Evolutionary conservation across 2,329 filamentous ascomycete species (phyloP).

Genomic region (Sclerotiophoma versabilis): DNA sequence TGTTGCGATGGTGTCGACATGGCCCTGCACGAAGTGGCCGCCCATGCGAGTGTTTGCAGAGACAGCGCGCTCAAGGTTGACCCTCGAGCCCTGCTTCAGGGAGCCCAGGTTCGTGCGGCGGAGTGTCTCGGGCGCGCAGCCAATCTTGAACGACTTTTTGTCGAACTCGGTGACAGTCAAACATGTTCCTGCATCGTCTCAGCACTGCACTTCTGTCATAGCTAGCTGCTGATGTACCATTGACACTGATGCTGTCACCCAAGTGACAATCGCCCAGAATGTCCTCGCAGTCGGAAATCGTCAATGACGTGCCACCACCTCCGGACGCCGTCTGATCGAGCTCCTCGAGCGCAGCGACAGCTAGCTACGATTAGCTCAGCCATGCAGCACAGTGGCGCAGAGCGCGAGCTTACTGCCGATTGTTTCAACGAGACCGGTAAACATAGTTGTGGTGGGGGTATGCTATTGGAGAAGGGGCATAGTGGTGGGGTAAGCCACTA

Average conservation of each 20-base stretch:
- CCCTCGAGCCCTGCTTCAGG: conserved; percentile 69
- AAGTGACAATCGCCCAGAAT: conserved; percentile 84
- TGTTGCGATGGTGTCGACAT: conserved; percentile 88
- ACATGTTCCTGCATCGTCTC: conserved; percentile 68
- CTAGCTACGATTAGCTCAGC: conserved; percentile 59
- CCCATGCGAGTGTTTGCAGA: conserved; percentile 93
- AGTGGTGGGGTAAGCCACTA: conserved; percentile 31
- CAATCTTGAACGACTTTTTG: conserved; percentile 77
- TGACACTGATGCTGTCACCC: conserved; percentile 93
- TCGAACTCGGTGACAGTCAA: conserved; percentile 85
- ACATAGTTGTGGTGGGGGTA: conserved; percentile 67
- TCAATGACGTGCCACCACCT: conserved; percentile 86
- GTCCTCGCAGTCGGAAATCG: conserved; percentile 75
- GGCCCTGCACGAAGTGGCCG: conserved; percentile 96
- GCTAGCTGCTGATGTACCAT: conserved; percentile 64
- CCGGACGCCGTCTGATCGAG: conserved; percentile 75
- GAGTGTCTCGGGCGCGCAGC: conserved; percentile 93
- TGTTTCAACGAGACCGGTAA: conserved; percentile 73
- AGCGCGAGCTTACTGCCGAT: conserved; percentile 75
- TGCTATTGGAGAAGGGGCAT: conserved; percentile 19
- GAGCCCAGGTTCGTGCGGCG: conserved; percentile 92
- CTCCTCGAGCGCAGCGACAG: conserved; percentile 79
- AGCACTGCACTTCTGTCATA: not conserved
- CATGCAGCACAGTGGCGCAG: conserved; percentile 10
- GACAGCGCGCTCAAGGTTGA: conserved; percentile 95